These are phyloP conservation scores for Aurifilum marmelostoma DNA, from an alignment of 2,329 filamentous ascomycete species.

Conservation along the genomic window DNA sequence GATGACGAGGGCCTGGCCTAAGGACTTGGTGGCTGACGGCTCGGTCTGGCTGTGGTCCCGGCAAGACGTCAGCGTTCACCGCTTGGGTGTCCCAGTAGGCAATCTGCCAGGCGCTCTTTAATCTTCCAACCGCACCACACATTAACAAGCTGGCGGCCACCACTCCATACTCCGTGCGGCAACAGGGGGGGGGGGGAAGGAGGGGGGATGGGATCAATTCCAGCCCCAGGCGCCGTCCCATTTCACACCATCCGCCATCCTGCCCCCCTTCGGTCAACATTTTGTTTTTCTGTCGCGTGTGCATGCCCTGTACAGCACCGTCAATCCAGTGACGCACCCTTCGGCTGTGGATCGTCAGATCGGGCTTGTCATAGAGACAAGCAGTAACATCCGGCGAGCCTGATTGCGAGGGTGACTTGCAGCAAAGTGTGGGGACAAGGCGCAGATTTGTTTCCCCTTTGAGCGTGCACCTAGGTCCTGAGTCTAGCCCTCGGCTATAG, in stretches of 20 bases:
- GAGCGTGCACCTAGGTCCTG: conserved; percentile 1
- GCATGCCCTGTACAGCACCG: background rate
- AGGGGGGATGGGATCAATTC: background rate
- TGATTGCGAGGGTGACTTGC: conserved; percentile 18
- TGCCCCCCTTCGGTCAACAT: background rate
- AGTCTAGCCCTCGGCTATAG: conserved; percentile 12
- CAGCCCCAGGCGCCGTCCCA: background rate
- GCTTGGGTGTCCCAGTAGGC: conserved; percentile 1
- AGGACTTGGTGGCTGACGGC: conserved; percentile 1
- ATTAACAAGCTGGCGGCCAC: background rate
- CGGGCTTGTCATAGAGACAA: conserved; percentile 22
- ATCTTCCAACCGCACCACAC: conserved; percentile 3
- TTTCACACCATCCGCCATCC: background rate
- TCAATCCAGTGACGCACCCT: conserved; percentile 2
- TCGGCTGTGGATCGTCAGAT: conserved; percentile 17
- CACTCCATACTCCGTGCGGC: background rate
- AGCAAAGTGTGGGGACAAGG: conserved; percentile 3
- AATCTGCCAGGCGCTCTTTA: background rate
- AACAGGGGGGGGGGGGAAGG: background rate
- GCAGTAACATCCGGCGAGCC: conserved; percentile 19
- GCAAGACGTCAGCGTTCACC: conserved; percentile 2
- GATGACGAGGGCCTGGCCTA: conserved; percentile 3
- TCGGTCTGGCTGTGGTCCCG: background rate
- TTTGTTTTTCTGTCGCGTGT: background rate
- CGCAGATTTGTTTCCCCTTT: conserved; percentile 16